Conservation (phyloP, 768 basidiomycete species). For the Suillus americanus region DNA sequence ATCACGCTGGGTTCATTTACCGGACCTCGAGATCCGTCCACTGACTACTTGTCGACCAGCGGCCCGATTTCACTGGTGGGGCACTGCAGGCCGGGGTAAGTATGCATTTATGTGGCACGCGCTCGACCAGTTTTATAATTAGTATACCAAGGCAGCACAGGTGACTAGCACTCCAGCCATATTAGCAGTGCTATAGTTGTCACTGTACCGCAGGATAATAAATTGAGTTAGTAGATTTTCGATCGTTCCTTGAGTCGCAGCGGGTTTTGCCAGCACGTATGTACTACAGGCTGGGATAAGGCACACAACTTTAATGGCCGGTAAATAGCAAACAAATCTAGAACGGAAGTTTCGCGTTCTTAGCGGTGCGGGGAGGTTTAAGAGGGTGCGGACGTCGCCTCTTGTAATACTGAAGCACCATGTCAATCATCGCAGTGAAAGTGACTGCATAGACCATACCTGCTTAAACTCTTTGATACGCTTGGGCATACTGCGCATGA, state of each 20-base stretch:
- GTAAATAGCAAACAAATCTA: constrained; percentile 29
- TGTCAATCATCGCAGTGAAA: background rate
- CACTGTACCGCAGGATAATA: background rate
- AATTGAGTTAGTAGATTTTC: background rate
- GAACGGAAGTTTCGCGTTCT: constrained; percentile 61
- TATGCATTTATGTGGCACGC: background rate
- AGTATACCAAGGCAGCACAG: background rate
- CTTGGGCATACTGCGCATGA: constrained; percentile 69
- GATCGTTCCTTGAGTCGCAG: background rate
- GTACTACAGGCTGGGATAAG: background rate
- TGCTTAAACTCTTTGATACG: constrained; percentile 66
- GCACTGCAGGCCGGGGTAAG: no score
- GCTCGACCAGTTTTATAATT: background rate
- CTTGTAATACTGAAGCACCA: constrained; percentile 26
- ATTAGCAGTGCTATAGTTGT: background rate
- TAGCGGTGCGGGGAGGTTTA: constrained; percentile 45
- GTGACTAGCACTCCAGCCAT: background rate
- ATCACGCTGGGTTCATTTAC: background rate
- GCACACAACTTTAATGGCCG: background rate
- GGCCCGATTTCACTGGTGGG: background rate
- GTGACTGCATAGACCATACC: constrained; percentile 38
- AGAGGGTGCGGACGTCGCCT: constrained; percentile 56
- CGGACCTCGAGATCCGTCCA: background rate
- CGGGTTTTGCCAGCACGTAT: background rate
- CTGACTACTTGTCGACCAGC: background rate